Base-by-base conservation (phyloP, 768 basidiomycete genomes). In the Agrocybe pediades region DNA sequence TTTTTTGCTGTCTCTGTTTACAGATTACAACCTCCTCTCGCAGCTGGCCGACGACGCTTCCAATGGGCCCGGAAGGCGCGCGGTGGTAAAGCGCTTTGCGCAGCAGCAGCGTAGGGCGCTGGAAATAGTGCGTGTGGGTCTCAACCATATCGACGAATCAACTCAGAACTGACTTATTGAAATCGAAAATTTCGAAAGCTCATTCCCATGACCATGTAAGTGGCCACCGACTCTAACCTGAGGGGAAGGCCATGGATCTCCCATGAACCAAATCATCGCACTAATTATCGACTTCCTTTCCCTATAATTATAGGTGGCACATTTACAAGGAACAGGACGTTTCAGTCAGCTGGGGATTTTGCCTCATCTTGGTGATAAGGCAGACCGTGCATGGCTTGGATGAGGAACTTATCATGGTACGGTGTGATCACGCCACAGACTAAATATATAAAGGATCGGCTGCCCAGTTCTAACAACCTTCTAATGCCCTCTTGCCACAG, bases 271-370 rank as follows among this genome's bases (percentile, higher is more conserved):
- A 19, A 21, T 43, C 9, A 6, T 21, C 17, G 8, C n/a, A 2
- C 19, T 43, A 11, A 17, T 3, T 19, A n/a, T 11, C 16, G 11
- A 45, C 20, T 24, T 4, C 21, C 30, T 11, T 19, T 13, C 6
- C 17, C 21, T 44, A 6, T 11, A 8, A 53, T 9, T 20, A 23
- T 11, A 55, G 54, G 23, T 55, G 47, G 54, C 29, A 55, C 33
- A 29, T 49, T 9, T 55, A 55, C 42, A 55, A 20, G 19, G 41
- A 33, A 5, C 19, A 44, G 7, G 9, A 23, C 11, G 46, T 17
- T 41, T 43, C 42, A 7, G 54, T 42, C 9, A 55, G 47, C 47
- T 55, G 54, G 54, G 48, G 54, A n/a, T 27, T 55, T 17, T 44
- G 47, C 30, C 47, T 55, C 8, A 45, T 55, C 21, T 33, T 55